Evolutionary conservation across 2,329 filamentous ascomycete genomes (phyloP).

Genomic region (Bimuria novae-zelandiae): DNA sequence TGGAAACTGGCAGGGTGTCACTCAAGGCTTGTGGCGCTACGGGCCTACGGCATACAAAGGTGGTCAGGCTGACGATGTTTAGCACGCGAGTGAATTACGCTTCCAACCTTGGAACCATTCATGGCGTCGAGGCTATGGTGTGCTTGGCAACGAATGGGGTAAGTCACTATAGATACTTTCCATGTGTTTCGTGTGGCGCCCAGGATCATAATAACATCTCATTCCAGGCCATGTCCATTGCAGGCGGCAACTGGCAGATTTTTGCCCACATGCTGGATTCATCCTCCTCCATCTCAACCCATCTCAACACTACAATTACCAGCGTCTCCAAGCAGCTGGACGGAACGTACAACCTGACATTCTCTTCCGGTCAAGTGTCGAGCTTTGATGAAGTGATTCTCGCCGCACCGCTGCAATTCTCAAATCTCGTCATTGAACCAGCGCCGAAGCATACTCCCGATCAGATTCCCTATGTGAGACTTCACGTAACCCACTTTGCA

Average conservation of each 20-base stretch:
- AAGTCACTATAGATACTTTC: neutral
- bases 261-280: constrained; percentile 78
- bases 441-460: constrained; percentile 63
- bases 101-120: constrained; percentile 82
- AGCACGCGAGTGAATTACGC: constrained; percentile 94
- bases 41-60: neutral
- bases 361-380: constrained; percentile 19
- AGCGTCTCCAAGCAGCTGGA: constrained; percentile 54
- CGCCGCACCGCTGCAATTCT: constrained; percentile 81
- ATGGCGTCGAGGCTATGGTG: constrained; percentile 88
- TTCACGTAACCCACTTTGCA: constrained; percentile 89
- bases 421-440: constrained; percentile 62
- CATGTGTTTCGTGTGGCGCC: too few relatives aligned
- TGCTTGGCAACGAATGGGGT: constrained; percentile 83
- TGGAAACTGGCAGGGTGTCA: neutral
- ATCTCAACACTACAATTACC: constrained; percentile 70
- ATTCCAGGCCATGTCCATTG: constrained; percentile 66
- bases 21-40: neutral
- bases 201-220: neutral
- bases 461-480: constrained; percentile 78
- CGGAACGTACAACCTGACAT: constrained; percentile 51
- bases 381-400: constrained; percentile 80
- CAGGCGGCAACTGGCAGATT: constrained; percentile 92
- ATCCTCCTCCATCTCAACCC: constrained; percentile 62
- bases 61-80: neutral